Evolutionary conservation across 2,329 filamentous ascomycete species (phyloP).

Genomic region (Phaeomoniella chlamydospora): DNA sequence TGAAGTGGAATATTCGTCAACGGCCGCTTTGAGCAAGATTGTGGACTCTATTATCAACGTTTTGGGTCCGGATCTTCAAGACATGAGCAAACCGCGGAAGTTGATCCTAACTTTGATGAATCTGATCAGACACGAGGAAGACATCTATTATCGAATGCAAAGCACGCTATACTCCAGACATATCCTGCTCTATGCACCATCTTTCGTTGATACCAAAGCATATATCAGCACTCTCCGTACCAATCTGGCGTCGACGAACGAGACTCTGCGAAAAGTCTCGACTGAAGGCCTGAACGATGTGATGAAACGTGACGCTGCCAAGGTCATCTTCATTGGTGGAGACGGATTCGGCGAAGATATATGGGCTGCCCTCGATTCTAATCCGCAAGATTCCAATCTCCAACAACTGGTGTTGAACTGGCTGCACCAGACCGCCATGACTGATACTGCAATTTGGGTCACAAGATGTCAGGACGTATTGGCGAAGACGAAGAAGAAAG

Average conservation of each 20-base stretch:
- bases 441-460: constrained; percentile 73
- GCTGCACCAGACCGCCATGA: constrained; percentile 77
- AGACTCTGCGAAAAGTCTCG: constrained; percentile 61
- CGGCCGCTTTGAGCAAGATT: constrained; percentile 70
- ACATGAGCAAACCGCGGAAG: constrained; percentile 80
- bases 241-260: constrained; percentile 55
- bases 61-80: constrained; percentile 85
- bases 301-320: constrained; percentile 81
- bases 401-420: constrained; percentile 81
- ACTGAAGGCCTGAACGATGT: constrained; percentile 83
- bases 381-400: constrained; percentile 64
- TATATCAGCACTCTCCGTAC: constrained; percentile 75
- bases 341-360: constrained; percentile 76
- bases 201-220: constrained; percentile 65
- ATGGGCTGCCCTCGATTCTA: constrained; percentile 74
- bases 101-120: constrained; percentile 76
- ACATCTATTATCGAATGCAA: constrained; percentile 56
- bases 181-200: constrained; percentile 78
- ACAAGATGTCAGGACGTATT: constrained; percentile 76
- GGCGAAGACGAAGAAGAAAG: constrained; percentile 66
- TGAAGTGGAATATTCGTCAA: constrained; percentile 70
- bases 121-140: constrained; percentile 66
- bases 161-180: constrained; percentile 79
- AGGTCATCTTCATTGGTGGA: constrained; percentile 63
- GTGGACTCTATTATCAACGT: constrained; percentile 96